Conservation (phyloP, 1,284 basidiomycete species). For the Thecaphora frezii region DNA sequence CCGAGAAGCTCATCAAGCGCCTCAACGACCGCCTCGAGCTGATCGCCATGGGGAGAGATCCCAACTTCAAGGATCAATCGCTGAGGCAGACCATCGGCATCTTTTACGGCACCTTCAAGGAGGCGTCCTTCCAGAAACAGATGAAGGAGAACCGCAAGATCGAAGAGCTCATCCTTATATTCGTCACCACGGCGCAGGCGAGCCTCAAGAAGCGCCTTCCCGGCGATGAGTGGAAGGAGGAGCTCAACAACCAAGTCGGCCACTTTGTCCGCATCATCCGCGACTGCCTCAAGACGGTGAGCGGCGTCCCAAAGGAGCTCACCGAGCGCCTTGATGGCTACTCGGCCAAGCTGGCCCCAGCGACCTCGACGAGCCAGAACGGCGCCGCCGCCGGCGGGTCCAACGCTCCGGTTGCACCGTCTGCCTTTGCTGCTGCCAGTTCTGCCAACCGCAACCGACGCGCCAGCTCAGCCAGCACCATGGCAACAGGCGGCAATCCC, state of each 20-base stretch:
- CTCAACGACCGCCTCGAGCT: slow-evolving; percentile 51
- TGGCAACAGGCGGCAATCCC: slow-evolving; percentile 6
- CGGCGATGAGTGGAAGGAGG: slow-evolving; percentile 83
- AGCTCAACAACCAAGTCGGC: slow-evolving; percentile 86
- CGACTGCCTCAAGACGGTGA: slow-evolving; percentile 67
- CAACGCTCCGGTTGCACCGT: slow-evolving; percentile 2
- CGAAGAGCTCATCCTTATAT: slow-evolving; percentile 93
- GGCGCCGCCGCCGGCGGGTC: not conserved
- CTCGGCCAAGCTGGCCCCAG: slow-evolving; percentile 69
- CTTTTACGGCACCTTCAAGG: slow-evolving; percentile 55
- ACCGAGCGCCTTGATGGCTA: slow-evolving; percentile 78
- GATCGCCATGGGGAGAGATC: slow-evolving; percentile 56
- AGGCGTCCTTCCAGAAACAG: slow-evolving; percentile 47
- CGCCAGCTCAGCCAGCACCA: slow-evolving; percentile 30
- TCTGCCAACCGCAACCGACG: slow-evolving; percentile 24
- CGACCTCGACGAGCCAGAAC: slow-evolving; percentile 28
- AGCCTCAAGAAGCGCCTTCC: slow-evolving; percentile 67
- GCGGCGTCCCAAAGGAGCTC: slow-evolving; percentile 71
- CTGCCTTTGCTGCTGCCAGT: slow-evolving; percentile 5
- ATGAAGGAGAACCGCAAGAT: slow-evolving; percentile 95
- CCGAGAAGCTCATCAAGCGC: slow-evolving; percentile 55
- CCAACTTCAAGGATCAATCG: slow-evolving; percentile 42
- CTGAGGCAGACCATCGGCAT: slow-evolving; percentile 51
- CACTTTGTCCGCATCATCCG: slow-evolving; percentile 81
- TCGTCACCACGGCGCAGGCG: slow-evolving; percentile 73